Conservation (phyloP, 176 grass and related monocot species). For the Puya raimondii region DNA sequence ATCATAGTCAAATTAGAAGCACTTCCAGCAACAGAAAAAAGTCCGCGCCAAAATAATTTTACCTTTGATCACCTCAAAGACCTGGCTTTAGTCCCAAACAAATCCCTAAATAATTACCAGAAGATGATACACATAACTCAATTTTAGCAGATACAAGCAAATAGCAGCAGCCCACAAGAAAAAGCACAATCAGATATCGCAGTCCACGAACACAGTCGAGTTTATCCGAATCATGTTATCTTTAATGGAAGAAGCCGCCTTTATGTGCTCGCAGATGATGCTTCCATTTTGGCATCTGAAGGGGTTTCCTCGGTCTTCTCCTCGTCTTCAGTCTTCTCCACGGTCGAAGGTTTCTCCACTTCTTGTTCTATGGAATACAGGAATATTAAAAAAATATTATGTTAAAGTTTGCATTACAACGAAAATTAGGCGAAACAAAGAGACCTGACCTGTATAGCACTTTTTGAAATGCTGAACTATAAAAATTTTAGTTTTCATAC, state of each 20-base stretch:
- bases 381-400: not conserved
- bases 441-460: not conserved
- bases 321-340: constrained; percentile 16
- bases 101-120: too few relatives aligned
- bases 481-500: too few relatives aligned
- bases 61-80: too few relatives aligned
- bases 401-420: not conserved
- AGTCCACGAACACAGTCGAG: not conserved
- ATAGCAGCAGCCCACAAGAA: not conserved
- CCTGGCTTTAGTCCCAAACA: too few relatives aligned
- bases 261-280: constrained; percentile 26
- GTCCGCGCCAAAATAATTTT: too few relatives aligned
- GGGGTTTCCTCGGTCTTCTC: constrained; percentile 11
- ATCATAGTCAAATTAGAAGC: too few relatives aligned
- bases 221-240: not conserved
- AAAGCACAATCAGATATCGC: not conserved
- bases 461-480: too few relatives aligned
- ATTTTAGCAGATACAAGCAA: not conserved
- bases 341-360: constrained; percentile 34
- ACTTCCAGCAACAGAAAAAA: too few relatives aligned
- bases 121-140: not conserved
- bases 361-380: constrained; percentile 15
- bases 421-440: not conserved
- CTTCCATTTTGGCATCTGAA: constrained; percentile 22
- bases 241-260: constrained; percentile 3